Evolutionary conservation across 1,284 basidiomycete genomes (phyloP).

Genomic region (Anthracocystis panici-leucophaei): DNA sequence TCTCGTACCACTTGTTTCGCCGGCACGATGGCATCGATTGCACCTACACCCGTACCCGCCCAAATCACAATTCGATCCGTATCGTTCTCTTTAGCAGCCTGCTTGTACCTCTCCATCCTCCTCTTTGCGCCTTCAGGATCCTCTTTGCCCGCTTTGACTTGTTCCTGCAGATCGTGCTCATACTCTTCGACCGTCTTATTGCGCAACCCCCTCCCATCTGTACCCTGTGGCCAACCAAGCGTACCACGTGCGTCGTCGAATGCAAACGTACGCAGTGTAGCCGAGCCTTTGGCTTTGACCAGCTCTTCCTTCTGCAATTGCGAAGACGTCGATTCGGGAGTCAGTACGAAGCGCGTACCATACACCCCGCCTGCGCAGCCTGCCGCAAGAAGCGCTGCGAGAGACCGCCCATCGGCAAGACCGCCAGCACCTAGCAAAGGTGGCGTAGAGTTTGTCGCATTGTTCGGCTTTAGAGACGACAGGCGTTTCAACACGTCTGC

Average conservation of each 20-base stretch:
- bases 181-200: slow-evolving; percentile 63
- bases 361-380: slow-evolving; percentile 65
- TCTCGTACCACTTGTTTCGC: slow-evolving; percentile 52
- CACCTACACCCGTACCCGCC: slow-evolving; percentile 65
- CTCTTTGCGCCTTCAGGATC: slow-evolving; percentile 30
- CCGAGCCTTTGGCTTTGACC: slow-evolving; percentile 33
- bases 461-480: slow-evolving; percentile 31
- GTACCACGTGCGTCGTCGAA: slow-evolving; percentile 67
- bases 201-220: slow-evolving; percentile 62
- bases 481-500: slow-evolving; percentile 23
- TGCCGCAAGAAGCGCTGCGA: slow-evolving; percentile 55
- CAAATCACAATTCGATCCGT: slow-evolving; percentile 61
- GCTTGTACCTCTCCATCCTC: slow-evolving; percentile 57
- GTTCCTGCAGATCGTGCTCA: slow-evolving; percentile 38
- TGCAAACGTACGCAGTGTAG: slow-evolving; percentile 59
- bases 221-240: slow-evolving; percentile 63
- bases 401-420: slow-evolving; percentile 49
- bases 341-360: slow-evolving; percentile 65
- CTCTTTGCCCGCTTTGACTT: slow-evolving; percentile 20
- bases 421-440: slow-evolving; percentile 64
- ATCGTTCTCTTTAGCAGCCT: slow-evolving; percentile 56
- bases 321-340: slow-evolving; percentile 61
- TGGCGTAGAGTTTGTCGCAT: slow-evolving; percentile 19
- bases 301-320: slow-evolving; percentile 61
- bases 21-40: slow-evolving; percentile 48